phyloP scores from a whole-genome alignment of 108 stramenopile species.

The Craspedostauros australis region DNA sequence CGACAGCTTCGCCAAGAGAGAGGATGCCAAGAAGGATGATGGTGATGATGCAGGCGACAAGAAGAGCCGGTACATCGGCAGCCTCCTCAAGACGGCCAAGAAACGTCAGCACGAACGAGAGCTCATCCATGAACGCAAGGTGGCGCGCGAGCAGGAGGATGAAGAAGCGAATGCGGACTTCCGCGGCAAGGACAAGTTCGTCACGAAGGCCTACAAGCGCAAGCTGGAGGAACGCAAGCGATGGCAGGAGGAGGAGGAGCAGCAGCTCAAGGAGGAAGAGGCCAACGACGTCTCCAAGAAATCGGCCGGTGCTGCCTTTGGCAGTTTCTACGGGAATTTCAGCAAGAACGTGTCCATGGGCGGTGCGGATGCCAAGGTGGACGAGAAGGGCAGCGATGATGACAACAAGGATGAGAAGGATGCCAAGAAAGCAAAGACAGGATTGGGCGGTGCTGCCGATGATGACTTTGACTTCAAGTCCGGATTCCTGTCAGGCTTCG shows the following conservation, averaged over 20 bases:
- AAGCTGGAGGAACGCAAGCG: conserved; percentile 70
- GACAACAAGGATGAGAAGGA: not conserved
- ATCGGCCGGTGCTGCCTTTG: conserved; percentile 40
- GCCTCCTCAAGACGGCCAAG: conserved; percentile 49
- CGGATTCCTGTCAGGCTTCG: conserved; percentile 22
- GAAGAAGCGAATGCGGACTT: conserved; percentile 49
- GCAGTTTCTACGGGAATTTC: conserved; percentile 54
- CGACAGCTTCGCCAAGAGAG: conserved; percentile 29
- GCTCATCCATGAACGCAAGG: conserved; percentile 51
- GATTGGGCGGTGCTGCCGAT: not conserved
- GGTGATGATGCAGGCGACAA: not conserved
- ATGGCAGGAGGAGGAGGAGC: conserved; percentile 59
- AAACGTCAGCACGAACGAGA: conserved; percentile 60
- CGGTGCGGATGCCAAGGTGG: conserved; percentile 1
- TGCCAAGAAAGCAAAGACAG: not conserved
- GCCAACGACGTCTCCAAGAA: conserved; percentile 56
- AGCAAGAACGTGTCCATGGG: conserved; percentile 51
- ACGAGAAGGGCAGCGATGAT: not conserved
- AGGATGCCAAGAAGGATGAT: conserved; percentile 5
- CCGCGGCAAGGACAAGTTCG: conserved; percentile 73
- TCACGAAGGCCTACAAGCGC: conserved; percentile 62
- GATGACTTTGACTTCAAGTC: conserved; percentile 8
- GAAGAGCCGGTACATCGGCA: conserved; percentile 57
- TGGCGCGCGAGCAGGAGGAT: conserved; percentile 51
- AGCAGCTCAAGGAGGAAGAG: conserved; percentile 37